phyloP scores from a whole-genome alignment of 2,329 filamentous ascomycete genomes.

The Pseudocercospora vitis region DNA sequence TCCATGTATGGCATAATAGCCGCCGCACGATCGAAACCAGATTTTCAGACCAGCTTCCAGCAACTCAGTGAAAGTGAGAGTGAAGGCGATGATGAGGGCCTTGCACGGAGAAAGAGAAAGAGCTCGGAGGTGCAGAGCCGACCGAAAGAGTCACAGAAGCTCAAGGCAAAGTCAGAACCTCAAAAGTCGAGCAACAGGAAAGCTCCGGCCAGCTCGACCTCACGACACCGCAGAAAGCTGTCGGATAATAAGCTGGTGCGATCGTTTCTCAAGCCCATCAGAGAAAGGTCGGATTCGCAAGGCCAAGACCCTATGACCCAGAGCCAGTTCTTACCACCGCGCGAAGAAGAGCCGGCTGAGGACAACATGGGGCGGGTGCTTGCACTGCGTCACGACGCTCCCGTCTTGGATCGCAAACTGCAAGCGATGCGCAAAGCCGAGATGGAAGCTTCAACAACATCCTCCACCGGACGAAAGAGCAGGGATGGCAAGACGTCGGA shows the following conservation, averaged over 20 bases:
- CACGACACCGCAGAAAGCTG: conserved; percentile 54
- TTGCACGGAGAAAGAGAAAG: conserved; percentile 19
- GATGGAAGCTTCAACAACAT: conserved; percentile 31
- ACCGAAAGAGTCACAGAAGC: conserved; percentile 9
- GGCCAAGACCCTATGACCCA: conserved; percentile 35
- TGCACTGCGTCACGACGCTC: conserved; percentile 55
- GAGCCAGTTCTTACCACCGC: conserved; percentile 33
- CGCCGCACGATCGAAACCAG: conserved; percentile 76
- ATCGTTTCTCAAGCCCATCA: conserved; percentile 61
- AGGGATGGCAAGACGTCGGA: conserved; percentile 23
- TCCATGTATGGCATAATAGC: conserved; percentile 92
- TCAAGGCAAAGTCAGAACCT: conserved; percentile 5
- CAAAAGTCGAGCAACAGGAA: conserved; percentile 7
- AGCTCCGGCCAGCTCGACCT: conserved; percentile 8
- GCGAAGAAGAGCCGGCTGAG: conserved; percentile 19
- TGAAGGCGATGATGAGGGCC: conserved; percentile 28
- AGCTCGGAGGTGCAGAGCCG: conserved; percentile 2
- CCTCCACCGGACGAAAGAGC: conserved; percentile 26
- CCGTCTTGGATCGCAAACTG: conserved; percentile 72
- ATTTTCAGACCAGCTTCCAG: conserved; percentile 63
- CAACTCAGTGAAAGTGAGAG: conserved; percentile 79
- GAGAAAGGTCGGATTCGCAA: conserved; percentile 39
- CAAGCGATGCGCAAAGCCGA: conserved; percentile 35
- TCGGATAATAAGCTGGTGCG: conserved; percentile 66
- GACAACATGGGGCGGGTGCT: conserved; percentile 23